phyloP scores from a whole-genome alignment of 768 basidiomycete genomes.

The Lentinus tigrinus region DNA sequence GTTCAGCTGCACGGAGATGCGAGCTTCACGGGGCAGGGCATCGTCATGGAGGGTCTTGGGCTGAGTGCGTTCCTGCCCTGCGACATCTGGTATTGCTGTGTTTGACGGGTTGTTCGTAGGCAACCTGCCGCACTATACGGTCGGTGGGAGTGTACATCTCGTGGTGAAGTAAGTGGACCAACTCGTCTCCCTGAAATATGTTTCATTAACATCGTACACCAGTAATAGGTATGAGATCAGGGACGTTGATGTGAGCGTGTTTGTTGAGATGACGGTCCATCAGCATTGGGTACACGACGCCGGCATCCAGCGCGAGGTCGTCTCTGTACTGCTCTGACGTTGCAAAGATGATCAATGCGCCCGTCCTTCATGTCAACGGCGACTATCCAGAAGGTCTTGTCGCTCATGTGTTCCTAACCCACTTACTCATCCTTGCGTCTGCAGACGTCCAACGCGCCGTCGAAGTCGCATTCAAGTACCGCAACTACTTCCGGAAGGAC shows the following conservation, averaged over 20 bases:
- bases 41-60: slow-evolving; percentile 86
- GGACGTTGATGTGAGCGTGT: not conserved
- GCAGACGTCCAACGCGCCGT: slow-evolving; percentile 82
- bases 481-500: slow-evolving; percentile 88
- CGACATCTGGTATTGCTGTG: not conserved
- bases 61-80: slow-evolving; percentile 63
- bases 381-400: slow-evolving; percentile 77
- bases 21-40: slow-evolving; percentile 86
- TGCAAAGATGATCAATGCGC: slow-evolving; percentile 88
- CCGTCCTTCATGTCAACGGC: slow-evolving; percentile 88
- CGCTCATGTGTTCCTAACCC: not conserved
- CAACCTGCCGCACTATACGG: slow-evolving; percentile 88
- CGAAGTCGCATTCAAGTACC: slow-evolving; percentile 84
- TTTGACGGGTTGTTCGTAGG: slow-evolving; percentile 39
- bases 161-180: slow-evolving; percentile 75
- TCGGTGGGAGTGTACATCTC: slow-evolving; percentile 86
- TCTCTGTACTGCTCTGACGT: slow-evolving; percentile 86
- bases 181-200: slow-evolving; percentile 3
- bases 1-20: slow-evolving; percentile 92
- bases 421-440: not conserved
- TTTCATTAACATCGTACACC: not conserved
- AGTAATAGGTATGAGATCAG: slow-evolving; percentile 55
- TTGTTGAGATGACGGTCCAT: not conserved
- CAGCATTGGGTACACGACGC: slow-evolving; percentile 92
- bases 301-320: slow-evolving; percentile 79